Percentiles rank a stretch among this genome's conserved stretches.
Evolutionary conservation across 2,329 filamentous ascomycete genomes (phyloP).

Genomic region (Paraphoma chrysanthemicola): DNA sequence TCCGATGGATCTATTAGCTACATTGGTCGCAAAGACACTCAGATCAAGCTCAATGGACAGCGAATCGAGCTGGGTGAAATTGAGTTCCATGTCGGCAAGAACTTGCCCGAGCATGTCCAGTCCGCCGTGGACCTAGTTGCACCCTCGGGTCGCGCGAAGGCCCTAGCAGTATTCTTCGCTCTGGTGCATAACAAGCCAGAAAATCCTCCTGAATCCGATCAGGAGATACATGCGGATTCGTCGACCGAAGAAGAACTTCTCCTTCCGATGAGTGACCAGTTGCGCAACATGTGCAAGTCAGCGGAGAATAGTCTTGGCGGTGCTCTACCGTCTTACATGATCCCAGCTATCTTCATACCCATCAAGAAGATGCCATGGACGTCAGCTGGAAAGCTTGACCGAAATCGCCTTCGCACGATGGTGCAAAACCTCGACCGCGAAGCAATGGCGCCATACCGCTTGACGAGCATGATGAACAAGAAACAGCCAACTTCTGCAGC

Average conservation of each 20-base stretch:
- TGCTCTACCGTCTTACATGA: constrained; percentile 43
- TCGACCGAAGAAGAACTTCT: constrained; percentile 36
- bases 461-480: constrained; percentile 37
- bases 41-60: constrained; percentile 41
- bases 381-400: constrained; percentile 41
- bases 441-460: constrained; percentile 36
- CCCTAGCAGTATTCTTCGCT: constrained; percentile 42
- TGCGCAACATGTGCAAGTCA: constrained; percentile 36
- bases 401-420: constrained; percentile 34
- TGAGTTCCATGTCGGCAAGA: constrained; percentile 40
- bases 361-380: constrained; percentile 42
- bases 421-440: constrained; percentile 39
- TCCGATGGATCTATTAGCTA: constrained; percentile 35
- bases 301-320: constrained; percentile 39
- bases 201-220: constrained; percentile 10
- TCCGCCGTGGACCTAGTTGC: constrained; percentile 44
- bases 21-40: constrained; percentile 36
- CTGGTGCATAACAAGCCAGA: constrained; percentile 16
- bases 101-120: constrained; percentile 39
- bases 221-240: constrained; percentile 25
- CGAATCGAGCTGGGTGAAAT: constrained; percentile 40
- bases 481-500: constrained; percentile 30
- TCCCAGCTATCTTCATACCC: constrained; percentile 42
- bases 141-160: constrained; percentile 38
- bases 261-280: constrained; percentile 32